Base-by-base conservation (phyloP, 2,329 filamentous ascomycete species). In the Pseudopithomyces chartarum region DNA sequence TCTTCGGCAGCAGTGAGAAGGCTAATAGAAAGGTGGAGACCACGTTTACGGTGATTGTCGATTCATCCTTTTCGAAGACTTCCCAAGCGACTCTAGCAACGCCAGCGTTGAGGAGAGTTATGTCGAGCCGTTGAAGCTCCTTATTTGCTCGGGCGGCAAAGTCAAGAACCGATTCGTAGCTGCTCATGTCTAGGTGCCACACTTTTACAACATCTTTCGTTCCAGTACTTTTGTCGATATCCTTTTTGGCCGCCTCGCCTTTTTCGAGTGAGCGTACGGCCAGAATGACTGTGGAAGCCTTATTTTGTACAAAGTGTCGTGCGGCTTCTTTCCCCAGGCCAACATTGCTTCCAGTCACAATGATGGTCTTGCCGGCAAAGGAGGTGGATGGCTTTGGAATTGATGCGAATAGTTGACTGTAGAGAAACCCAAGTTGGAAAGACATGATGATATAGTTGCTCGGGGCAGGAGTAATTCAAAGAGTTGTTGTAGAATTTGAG, bases 311-410 rank as follows among this genome's bases (percentile, higher is more conserved):
- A 47, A 80, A 72, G 57, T 81, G 78, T 3, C 68, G 69, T 1
- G 76, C 75, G 2, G 79, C 77, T 67, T 82, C 78, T 48, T 76
- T 73, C 17, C 81, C 80, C 0, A 82, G 73, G 2, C 80, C 80
- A 7, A 71, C 68, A 53, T 82, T 82, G 12, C 76, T 72, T 39
- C 81, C 80, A 0, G 81, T 83, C 2, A 82, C 74, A 36, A 82
- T 74, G 54, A 79, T 66, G 1, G 77, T 78, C 54, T 79, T 71
- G 33, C 69, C 74, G 2, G 52, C 50, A 17, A 67, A 68, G 15
- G 62, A 61, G 20, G 56, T 44, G 29, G 62, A 59, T 53, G 77
- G 65, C n/a, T 66, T 55, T 39, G 67, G 52, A 13, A 74, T 74
- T 4, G 64, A 71, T 49, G 75, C 55, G 55, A 76, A 68, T 59